These are phyloP conservation scores for Cotoneaster glaucophyllus DNA, from an alignment of 306 rosid genomes.

Conservation along the genomic window DNA sequence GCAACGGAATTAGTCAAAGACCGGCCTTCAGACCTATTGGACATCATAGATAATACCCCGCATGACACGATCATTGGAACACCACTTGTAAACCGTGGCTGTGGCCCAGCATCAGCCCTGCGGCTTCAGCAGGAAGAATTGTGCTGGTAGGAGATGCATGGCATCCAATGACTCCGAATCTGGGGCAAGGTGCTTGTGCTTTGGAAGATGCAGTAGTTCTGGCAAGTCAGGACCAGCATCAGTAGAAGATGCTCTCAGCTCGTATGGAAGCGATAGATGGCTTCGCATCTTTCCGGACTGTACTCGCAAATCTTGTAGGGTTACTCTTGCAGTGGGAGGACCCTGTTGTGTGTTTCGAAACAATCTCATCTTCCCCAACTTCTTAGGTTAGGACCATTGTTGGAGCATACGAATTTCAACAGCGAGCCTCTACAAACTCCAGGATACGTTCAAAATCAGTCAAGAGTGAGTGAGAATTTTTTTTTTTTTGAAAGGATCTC, in stretches of 20 bases:
- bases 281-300: constrained; percentile 57
- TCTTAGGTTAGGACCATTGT: constrained; percentile 54
- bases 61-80: constrained; percentile 54
- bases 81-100: constrained; percentile 86
- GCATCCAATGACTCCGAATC: constrained; percentile 99
- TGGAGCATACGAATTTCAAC: constrained; percentile 74
- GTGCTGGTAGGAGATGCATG: constrained; percentile 89
- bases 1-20: constrained; percentile 46
- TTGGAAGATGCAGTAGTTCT: constrained; percentile 72
- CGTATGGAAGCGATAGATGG: constrained; percentile 73
- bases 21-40: constrained; percentile 53
- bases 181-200: constrained; percentile 96
- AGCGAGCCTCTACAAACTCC: constrained; percentile 32
- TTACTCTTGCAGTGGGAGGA: constrained; percentile 71
- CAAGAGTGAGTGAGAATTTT: too few relatives aligned
- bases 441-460: too few relatives aligned
- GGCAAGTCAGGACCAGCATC: constrained; percentile 40
- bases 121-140: constrained; percentile 58
- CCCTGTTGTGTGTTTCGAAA: constrained; percentile 60
- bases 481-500: neutral
- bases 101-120: constrained; percentile 70
- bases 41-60: constrained; percentile 56
- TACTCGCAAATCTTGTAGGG: constrained; percentile 75
- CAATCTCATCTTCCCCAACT: constrained; percentile 72
- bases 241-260: constrained; percentile 48